Conservation (phyloP, 2,329 filamentous ascomycete species). For the Coleophoma crateriformis region DNA sequence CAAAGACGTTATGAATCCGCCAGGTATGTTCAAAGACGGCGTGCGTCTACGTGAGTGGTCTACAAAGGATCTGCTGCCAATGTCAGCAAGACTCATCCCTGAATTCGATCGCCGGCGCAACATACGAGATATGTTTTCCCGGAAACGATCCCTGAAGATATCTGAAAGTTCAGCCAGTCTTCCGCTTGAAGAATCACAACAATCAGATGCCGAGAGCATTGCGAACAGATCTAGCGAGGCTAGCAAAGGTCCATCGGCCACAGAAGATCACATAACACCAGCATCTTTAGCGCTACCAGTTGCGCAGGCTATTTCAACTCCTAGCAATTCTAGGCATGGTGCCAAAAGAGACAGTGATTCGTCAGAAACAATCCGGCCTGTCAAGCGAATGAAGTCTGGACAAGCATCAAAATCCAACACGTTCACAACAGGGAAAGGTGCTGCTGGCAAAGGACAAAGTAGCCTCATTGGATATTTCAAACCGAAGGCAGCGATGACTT, state of each 20-base stretch:
- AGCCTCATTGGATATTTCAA: conserved; percentile 74
- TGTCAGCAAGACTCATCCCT: conserved; percentile 78
- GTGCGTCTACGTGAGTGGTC: conserved; percentile 61
- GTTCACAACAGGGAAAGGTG: conserved; percentile 34
- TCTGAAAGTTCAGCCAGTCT: conserved; percentile 3
- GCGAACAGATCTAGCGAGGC: background rate
- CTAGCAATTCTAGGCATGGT: conserved; percentile 4
- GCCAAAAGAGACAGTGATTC: conserved; percentile 11
- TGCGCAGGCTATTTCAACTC: background rate
- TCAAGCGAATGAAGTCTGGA: conserved; percentile 47
- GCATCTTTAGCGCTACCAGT: conserved; percentile 12
- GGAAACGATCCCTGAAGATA: conserved; percentile 32
- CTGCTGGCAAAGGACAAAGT: conserved; percentile 33
- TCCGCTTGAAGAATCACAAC: conserved; percentile 1
- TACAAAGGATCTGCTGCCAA: conserved; percentile 59
- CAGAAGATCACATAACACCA: background rate
- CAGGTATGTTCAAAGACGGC: conserved; percentile 67
- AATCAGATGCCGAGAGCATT: background rate
- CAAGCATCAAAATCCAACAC: conserved; percentile 9
- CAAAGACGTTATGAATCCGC: conserved; percentile 69
- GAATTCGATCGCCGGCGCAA: conserved; percentile 81
- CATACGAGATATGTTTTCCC: conserved; percentile 90
- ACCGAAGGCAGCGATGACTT: conserved; percentile 36
- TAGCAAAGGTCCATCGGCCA: background rate
- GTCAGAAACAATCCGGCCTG: conserved; percentile 13